Evolutionary conservation across 163 green algal species (phyloP).

Genomic region (Chloroidium sp.): DNA sequence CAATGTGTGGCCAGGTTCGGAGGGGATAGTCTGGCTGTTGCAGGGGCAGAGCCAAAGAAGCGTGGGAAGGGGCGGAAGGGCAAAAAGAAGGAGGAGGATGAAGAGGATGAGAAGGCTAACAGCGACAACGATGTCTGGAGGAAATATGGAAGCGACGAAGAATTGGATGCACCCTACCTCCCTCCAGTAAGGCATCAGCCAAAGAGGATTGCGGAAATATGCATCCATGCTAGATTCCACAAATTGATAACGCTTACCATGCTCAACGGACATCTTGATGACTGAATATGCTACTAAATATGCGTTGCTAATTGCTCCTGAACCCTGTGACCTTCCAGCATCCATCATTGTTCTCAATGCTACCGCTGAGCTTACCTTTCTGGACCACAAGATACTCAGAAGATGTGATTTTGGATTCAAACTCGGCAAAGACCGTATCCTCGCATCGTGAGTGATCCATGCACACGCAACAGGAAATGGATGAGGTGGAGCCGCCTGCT

Average conservation of each 20-base stretch:
- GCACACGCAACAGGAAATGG: slow-evolving; percentile 10
- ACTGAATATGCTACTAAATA: no score
- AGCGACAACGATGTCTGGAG: not conserved
- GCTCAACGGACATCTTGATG: no score
- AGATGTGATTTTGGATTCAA: not conserved
- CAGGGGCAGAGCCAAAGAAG: not conserved
- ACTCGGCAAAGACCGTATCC: not conserved
- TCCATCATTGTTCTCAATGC: not conserved
- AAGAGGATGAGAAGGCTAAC: not conserved
- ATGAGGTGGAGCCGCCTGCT: slow-evolving; percentile 38
- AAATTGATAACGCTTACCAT: no score
- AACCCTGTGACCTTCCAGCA: not conserved
- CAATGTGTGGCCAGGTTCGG: no score
- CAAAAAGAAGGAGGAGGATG: slow-evolving; percentile 2
- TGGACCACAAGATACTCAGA: not conserved
- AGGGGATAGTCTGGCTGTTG: not conserved
- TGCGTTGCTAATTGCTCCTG: not conserved
- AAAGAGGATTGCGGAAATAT: no score
- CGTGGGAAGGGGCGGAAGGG: not conserved
- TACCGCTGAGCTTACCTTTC: not conserved
- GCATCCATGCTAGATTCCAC: no score
- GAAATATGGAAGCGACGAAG: not conserved
- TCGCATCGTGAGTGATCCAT: not conserved
- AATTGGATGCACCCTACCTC: not conserved
- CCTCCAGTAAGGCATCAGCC: not conserved